These are phyloP conservation scores for Fusarium chlamydosporum DNA, from an alignment of 2,329 filamentous ascomycete genomes.

Conservation along the genomic window DNA sequence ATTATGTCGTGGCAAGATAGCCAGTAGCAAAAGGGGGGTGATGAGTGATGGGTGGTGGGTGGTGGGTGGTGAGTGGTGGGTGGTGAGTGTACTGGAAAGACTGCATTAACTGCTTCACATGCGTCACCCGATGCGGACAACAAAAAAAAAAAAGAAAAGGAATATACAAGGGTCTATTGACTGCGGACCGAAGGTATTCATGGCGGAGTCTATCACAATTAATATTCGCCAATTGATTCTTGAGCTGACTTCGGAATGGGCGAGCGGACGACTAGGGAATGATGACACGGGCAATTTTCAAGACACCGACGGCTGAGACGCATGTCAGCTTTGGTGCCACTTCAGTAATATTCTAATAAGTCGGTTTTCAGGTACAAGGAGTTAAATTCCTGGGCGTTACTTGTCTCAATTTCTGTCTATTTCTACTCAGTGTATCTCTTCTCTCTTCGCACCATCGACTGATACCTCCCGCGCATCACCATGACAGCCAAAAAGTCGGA, in stretches of 20 bases:
- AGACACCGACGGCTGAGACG: slow-evolving; percentile 22
- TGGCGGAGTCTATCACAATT: background rate
- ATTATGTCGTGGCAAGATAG: background rate
- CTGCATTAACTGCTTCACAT: background rate
- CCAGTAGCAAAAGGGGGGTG: too few species aligned
- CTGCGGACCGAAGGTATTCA: background rate
- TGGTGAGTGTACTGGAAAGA: too few species aligned
- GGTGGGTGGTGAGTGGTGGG: background rate
- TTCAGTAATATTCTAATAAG: background rate
- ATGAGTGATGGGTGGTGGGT: too few species aligned
- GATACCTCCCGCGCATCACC: background rate
- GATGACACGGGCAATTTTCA: slow-evolving; percentile 29
- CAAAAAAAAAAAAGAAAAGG: background rate
- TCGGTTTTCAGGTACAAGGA: slow-evolving; percentile 1
- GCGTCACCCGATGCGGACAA: background rate
- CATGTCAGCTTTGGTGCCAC: background rate
- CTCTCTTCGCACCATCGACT: background rate
- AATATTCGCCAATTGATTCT: background rate
- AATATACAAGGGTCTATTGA: background rate
- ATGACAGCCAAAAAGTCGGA: slow-evolving; percentile 25
- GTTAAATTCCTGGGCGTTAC: background rate
- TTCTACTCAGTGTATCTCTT: too few species aligned
- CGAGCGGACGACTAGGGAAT: background rate
- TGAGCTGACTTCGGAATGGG: slow-evolving; percentile 3
- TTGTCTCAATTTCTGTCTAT: background rate